Evolutionary conservation across 208 protist genomes (phyloP).

Genomic region (Acanthamoeba lenticulata): DNA sequence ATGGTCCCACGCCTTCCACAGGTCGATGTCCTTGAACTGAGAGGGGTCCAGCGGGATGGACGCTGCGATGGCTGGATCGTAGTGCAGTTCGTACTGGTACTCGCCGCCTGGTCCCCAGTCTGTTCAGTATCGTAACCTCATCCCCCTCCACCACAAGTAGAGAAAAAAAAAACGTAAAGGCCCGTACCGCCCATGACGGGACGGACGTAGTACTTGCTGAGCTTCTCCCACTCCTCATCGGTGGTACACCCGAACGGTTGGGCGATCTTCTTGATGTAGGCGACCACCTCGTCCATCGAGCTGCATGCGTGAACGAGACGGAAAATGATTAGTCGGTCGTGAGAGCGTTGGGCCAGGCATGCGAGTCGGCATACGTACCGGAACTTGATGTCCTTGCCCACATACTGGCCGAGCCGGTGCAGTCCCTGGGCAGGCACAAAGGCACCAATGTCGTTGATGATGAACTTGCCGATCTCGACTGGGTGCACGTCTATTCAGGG

Average conservation of each 20-base stretch:
- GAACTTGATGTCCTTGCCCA: background rate
- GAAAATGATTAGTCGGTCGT: background rate
- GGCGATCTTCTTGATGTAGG: background rate
- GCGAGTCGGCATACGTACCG: background rate
- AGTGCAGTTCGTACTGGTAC: background rate
- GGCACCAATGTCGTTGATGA: conserved; percentile 2
- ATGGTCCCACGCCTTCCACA: conserved; percentile 7
- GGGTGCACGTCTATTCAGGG: background rate
- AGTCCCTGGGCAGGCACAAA: background rate
- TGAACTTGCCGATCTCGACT: conserved; percentile 4
- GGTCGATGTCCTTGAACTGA: background rate
- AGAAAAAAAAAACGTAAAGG: background rate
- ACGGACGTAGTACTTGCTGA: conserved; percentile 8
- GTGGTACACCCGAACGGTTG: background rate
- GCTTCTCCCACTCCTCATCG: background rate
- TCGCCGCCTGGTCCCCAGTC: background rate
- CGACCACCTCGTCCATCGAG: background rate
- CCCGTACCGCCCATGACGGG: background rate
- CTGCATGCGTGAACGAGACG: background rate
- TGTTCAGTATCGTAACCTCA: background rate
- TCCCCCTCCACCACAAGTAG: background rate
- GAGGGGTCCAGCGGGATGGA: background rate
- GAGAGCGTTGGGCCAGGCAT: background rate
- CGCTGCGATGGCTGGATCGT: background rate
- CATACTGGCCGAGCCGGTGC: background rate